These are phyloP conservation scores for Juncus inflexus DNA, from an alignment of 176 grass and related monocot species.

Conservation along the genomic window DNA sequence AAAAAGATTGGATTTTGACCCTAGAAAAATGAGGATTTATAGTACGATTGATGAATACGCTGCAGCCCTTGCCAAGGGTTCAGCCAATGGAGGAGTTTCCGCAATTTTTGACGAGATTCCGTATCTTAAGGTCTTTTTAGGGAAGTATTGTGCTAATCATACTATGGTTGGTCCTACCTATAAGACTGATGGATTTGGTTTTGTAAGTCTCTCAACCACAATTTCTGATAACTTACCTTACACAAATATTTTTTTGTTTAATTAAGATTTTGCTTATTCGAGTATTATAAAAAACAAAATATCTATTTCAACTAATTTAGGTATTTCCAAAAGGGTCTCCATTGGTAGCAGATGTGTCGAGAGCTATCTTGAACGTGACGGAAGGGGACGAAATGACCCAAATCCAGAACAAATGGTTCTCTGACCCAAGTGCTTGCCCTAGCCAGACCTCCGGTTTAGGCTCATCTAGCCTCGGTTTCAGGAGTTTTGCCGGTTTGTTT, in stretches of 20 bases:
- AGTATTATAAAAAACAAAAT: not conserved
- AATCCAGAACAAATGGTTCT: conserved; percentile 42
- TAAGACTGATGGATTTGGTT: conserved; percentile 58
- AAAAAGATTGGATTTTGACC: conserved; percentile 11
- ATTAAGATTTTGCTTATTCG: not conserved
- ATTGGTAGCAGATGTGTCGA: conserved; percentile 41
- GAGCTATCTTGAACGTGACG: conserved; percentile 46
- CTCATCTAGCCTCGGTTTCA: conserved; percentile 28
- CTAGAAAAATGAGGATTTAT: conserved; percentile 36
- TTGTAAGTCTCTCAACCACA: conserved; percentile 43
- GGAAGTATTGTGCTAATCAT: conserved; percentile 23
- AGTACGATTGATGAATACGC: conserved; percentile 37
- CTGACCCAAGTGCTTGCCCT: not conserved
- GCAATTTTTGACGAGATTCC: conserved; percentile 63
- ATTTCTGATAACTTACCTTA: not conserved
- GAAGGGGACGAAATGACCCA: conserved; percentile 6
- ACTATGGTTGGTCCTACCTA: conserved; percentile 41
- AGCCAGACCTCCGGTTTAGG: not conserved
- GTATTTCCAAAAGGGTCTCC: conserved; percentile 45
- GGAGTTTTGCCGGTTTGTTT: conserved; percentile 53
- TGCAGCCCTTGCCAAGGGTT: conserved; percentile 38
- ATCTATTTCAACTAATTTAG: conserved; percentile 24
- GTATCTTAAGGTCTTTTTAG: conserved; percentile 48
- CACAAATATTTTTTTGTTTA: not conserved
- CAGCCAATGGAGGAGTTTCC: conserved; percentile 42